Percentiles rank a stretch among this genome's conserved stretches.
phyloP scores from a whole-genome alignment of 495 filamentous ascomycete species.

The Hypoxylon perforatum region DNA sequence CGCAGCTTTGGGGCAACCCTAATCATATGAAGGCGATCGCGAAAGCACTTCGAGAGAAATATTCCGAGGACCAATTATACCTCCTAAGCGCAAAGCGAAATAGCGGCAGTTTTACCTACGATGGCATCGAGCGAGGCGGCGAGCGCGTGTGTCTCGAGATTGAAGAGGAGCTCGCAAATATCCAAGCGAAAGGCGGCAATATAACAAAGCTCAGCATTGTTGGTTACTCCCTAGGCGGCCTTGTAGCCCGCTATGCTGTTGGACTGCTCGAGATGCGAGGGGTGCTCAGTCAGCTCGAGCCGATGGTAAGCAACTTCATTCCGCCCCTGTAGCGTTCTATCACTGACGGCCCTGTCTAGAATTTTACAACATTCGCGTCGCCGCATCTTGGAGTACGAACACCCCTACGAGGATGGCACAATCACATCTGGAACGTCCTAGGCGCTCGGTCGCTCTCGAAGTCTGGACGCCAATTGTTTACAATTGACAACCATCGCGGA shows the following conservation, averaged over 20 bases:
- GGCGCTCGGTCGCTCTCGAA: constrained; percentile 79
- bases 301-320: constrained; percentile 65
- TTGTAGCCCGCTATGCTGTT: constrained; percentile 88
- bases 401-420: constrained; percentile 73
- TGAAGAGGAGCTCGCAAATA: constrained; percentile 78
- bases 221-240: constrained; percentile 89
- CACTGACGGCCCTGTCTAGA: constrained; percentile 58
- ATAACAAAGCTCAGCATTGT: constrained; percentile 86
- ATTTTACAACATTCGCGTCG: constrained; percentile 92
- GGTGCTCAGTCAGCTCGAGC: constrained; percentile 79
- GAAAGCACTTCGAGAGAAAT: constrained; percentile 70
- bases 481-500: constrained; percentile 84
- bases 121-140: constrained; percentile 90
- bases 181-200: constrained; percentile 70
- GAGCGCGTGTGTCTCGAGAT: constrained; percentile 91
- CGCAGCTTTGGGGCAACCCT: constrained; percentile 92
- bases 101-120: constrained; percentile 86
- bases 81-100: constrained; percentile 84
- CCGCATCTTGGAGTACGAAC: constrained; percentile 89
- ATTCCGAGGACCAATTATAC: constrained; percentile 72
- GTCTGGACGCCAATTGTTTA: constrained; percentile 89
- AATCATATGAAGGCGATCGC: constrained; percentile 80
- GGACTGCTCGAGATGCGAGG: constrained; percentile 85
- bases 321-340: not conserved
- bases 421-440: constrained; percentile 81